These are phyloP conservation scores for Xerocomus spinulosus DNA, from an alignment of 768 basidiomycete species.

Conservation along the genomic window DNA sequence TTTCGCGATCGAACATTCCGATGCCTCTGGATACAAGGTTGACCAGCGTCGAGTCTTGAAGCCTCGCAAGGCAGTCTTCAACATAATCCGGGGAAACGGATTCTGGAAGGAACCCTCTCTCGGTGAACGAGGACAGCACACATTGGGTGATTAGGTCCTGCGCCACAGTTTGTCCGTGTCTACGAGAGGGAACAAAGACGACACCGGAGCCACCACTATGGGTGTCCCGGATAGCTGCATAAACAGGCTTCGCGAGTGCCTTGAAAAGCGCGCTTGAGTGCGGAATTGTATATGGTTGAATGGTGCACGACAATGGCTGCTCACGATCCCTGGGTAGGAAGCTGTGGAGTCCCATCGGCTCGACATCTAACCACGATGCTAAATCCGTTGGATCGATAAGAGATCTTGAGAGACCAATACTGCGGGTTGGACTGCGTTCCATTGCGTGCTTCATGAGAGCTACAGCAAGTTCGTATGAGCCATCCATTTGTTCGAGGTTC, in stretches of 20 bases:
- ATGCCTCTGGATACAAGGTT: slow-evolving; percentile 83
- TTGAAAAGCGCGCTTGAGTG: slow-evolving; percentile 86
- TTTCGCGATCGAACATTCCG: slow-evolving; percentile 78
- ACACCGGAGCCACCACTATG: slow-evolving; percentile 51
- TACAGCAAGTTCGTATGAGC: slow-evolving; percentile 77
- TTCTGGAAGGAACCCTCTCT: slow-evolving; percentile 61
- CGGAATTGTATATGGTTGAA: slow-evolving; percentile 79
- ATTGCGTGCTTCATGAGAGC: slow-evolving; percentile 65
- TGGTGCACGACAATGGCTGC: slow-evolving; percentile 62
- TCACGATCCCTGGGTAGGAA: slow-evolving; percentile 84
- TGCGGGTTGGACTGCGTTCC: slow-evolving; percentile 58
- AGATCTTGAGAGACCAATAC: slow-evolving; percentile 73
- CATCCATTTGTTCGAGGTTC: slow-evolving; percentile 77
- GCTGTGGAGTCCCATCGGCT: slow-evolving; percentile 56
- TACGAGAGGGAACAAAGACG: slow-evolving; percentile 84
- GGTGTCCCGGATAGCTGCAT: slow-evolving; percentile 59
- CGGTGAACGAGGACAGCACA: slow-evolving; percentile 66
- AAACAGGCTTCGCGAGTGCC: slow-evolving; percentile 87
- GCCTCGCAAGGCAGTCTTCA: slow-evolving; percentile 50
- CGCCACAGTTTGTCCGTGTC: slow-evolving; percentile 69
- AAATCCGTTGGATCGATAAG: slow-evolving; percentile 78
- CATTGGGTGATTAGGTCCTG: slow-evolving; percentile 85
- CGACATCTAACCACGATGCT: slow-evolving; percentile 78
- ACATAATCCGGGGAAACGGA: slow-evolving; percentile 49
- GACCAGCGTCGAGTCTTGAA: slow-evolving; percentile 58